Evolutionary conservation across 1,284 basidiomycete species (phyloP), one percentile per base, ranked within the genome.

Genomic region (Pseudozyma pruni): DNA sequence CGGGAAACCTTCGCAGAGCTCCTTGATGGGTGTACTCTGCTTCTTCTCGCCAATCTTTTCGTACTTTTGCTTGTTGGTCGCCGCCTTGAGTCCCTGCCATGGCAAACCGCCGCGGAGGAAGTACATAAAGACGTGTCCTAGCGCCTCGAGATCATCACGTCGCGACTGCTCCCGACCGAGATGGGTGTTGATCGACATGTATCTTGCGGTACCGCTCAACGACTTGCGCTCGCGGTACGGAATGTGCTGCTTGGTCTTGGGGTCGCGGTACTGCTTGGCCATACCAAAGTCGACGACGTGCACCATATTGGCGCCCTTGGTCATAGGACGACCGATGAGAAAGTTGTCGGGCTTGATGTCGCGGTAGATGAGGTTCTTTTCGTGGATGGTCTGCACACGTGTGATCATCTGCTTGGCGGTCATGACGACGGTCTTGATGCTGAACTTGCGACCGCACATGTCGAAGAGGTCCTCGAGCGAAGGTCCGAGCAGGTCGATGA

Each of bases 1-100:
- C 89, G 93, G 93, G 85, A 91, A 94, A 39, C 91, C 91, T 73
- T 96, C 93, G 75, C 90, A 92, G 16, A 97, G 86, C 83, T 96
- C 93, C 83, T 93, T 93, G 83, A 96, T 95, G 11, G 91, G 90
- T 17, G 94, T 96, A 44, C 90, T 91, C 86, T 96, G 93, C 86
- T 97, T 97, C 89, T 97, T 97, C 86, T 97, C 94, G 64, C 93
- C 93, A 82, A 97, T 97, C 86, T 95, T 96, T 86, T 97, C 94
- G 85, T 96, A 97, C 86, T 96, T 96, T 85, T 95, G 93, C 86
- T 96, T 96, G 86, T 96, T 95, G 61, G 93, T 96, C 19, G 93
- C 93, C 35, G 93, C 94, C 85, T 95, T 96, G 73, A 97, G 88
- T 50, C 94, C 94, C 83, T 97, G 94, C 94, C 93, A 97, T 25